phyloP scores from a whole-genome alignment of 257 asterid genomes.

The Scutellaria galericulata region DNA sequence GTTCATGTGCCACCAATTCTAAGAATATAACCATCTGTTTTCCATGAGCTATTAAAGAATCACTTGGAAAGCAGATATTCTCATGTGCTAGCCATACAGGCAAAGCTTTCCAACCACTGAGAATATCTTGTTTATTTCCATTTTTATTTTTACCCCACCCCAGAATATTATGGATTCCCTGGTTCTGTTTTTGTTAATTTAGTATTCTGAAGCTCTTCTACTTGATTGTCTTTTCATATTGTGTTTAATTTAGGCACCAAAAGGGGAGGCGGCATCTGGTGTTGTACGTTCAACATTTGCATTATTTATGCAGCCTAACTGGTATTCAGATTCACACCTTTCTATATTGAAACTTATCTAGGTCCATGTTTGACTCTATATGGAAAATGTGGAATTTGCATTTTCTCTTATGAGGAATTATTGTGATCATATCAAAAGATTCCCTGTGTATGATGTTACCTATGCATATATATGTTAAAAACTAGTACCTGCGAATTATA shows the following conservation, averaged over 20 bases:
- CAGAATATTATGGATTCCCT: background rate
- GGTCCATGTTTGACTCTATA: conserved; percentile 17
- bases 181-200: background rate
- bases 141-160: background rate
- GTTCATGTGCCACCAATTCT: background rate
- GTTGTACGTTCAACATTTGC: conserved; percentile 94
- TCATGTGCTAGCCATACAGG: background rate
- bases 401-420: background rate
- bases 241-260: conserved; percentile 65
- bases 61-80: background rate
- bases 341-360: conserved; percentile 16
- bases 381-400: background rate
- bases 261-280: conserved; percentile 64
- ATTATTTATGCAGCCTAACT: conserved; percentile 93
- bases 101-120: conserved; percentile 13
- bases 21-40: background rate
- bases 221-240: background rate
- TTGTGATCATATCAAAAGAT: background rate
- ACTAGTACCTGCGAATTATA: background rate
- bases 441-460: background rate
- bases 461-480: background rate
- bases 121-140: conserved; percentile 10
- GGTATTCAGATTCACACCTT: conserved; percentile 50
- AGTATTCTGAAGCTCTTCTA: conserved; percentile 5
- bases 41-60: background rate